Conservation (phyloP, 148 eudicot genomes). For the Bassia scoparia region DNA sequence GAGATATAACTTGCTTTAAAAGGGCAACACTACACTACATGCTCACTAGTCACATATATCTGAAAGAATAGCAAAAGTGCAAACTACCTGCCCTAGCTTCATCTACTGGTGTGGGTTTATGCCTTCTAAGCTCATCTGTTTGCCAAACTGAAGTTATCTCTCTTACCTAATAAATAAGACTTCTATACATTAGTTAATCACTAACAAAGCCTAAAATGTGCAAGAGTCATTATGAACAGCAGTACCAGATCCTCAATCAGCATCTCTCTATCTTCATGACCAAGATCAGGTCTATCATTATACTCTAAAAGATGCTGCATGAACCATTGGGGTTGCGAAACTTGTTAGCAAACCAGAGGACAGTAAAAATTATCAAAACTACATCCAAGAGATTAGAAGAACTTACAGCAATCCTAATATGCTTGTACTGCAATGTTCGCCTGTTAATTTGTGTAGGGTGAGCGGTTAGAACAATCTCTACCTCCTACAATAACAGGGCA, state of each 20-base stretch:
- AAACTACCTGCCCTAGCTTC: slow-evolving; percentile 87
- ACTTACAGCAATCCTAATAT: slow-evolving; percentile 78
- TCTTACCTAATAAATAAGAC: slow-evolving; percentile 51
- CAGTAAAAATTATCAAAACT: slow-evolving; percentile 6
- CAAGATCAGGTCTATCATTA: slow-evolving; percentile 78
- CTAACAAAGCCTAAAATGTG: background rate
- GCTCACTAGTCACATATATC: background rate
- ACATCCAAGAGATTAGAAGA: background rate
- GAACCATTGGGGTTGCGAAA: slow-evolving; percentile 1
- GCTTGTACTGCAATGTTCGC: slow-evolving; percentile 83
- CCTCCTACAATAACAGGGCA: slow-evolving; percentile 50
- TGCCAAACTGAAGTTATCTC: slow-evolving; percentile 93
- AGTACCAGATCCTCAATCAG: slow-evolving; percentile 87
- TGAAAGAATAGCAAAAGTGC: slow-evolving; percentile 33
- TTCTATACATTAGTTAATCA: background rate
- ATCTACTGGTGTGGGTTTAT: slow-evolving; percentile 92
- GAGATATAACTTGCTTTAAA: slow-evolving; percentile 2
- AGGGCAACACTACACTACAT: background rate
- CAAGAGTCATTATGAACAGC: background rate
- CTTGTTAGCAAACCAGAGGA: background rate
- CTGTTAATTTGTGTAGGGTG: slow-evolving; percentile 94
- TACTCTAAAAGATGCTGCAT: slow-evolving; percentile 85
- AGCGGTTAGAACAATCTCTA: slow-evolving; percentile 91
- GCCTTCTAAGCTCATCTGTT: slow-evolving; percentile 92
- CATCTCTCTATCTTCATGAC: slow-evolving; percentile 76